phyloP scores from a whole-genome alignment of 352 stramenopile species.

The Globisporangium takayamanum region DNA sequence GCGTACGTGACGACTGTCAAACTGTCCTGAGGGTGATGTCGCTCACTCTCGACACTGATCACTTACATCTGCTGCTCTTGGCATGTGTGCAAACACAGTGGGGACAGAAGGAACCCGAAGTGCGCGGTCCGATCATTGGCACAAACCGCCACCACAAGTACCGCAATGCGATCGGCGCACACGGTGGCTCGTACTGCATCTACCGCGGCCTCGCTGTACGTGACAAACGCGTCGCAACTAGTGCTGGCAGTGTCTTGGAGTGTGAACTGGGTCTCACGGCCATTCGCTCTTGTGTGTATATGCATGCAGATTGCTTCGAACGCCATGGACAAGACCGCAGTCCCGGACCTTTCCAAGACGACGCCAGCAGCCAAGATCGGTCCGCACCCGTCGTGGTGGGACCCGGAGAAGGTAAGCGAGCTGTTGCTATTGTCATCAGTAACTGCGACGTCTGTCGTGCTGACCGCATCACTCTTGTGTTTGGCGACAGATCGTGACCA shows the following conservation, averaged over 20 bases:
- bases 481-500: conserved; percentile 50
- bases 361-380: conserved; percentile 96
- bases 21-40: not conserved
- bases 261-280: not conserved
- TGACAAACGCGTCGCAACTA: not conserved
- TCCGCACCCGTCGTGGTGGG: conserved; percentile 92
- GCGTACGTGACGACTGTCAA: conserved; percentile 29
- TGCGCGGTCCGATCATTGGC: conserved; percentile 92
- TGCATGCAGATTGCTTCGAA: conserved; percentile 45
- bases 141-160: conserved; percentile 95
- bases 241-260: not conserved
- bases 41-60: not conserved
- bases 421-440: not conserved
- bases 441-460: not conserved
- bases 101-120: conserved; percentile 87
- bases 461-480: not conserved
- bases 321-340: conserved; percentile 55
- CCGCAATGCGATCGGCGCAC: conserved; percentile 97
- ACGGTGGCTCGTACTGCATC: conserved; percentile 97
- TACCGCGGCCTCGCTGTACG: conserved; percentile 95
- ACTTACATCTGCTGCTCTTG: not conserved
- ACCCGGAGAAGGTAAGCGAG: conserved; percentile 87
- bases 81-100: conserved; percentile 51
- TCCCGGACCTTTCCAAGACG: conserved; percentile 88
- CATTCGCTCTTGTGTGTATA: not conserved